Base-by-base conservation (phyloP, 129 eudicot genomes). In the Apium graveolens region DNA sequence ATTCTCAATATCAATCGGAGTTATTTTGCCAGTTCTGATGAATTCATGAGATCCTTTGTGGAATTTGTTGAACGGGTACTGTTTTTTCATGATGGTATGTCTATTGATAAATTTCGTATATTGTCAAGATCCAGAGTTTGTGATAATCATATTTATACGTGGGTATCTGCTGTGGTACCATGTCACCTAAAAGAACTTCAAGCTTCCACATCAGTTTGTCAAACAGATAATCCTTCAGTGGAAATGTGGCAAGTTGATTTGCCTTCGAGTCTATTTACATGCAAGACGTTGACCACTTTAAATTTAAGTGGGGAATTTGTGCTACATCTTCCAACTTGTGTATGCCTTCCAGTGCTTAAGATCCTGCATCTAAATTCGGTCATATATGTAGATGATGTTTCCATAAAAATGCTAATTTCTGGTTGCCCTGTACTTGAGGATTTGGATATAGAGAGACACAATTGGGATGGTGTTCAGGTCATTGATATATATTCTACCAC, bases 391-490 rank as follows among this genome's bases (percentile, higher is more conserved):
- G 75, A 70, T 37, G 75, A 70, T 9, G 45, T 38, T 41, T 70
- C 75, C n/a, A 38, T 70, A 70, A 48, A 70, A 17, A 70, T 38
- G 46, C 46, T 70, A 38, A 37, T 70, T 70, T 35, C 75, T 70
- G 75, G 75, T 41, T 70, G 75, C 75, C 75, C 75, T 70, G 75
- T 20, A 16, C 75, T 70, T 8, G 75, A 70, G 75, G 75, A 70
- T 70, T n/a, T 70, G 48, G 75, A 37, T 70, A 21, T 70, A 38
- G 75, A 70, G 45, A 70, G 75, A 38, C n/a, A 38, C 26, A n/a
- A 38, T 35, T 70, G 75, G 45, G 75, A 70, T 38, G 75, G 75
- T 70, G 75, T 38, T 35, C 75, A 41, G 75, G 75, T 38, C 75
- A 70, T 70, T 38, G 26, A 70, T 38, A 37, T 70, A 6, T 35